phyloP scores from a whole-genome alignment of 2,329 filamentous ascomycete genomes.

The Beauveria sp. region DNA sequence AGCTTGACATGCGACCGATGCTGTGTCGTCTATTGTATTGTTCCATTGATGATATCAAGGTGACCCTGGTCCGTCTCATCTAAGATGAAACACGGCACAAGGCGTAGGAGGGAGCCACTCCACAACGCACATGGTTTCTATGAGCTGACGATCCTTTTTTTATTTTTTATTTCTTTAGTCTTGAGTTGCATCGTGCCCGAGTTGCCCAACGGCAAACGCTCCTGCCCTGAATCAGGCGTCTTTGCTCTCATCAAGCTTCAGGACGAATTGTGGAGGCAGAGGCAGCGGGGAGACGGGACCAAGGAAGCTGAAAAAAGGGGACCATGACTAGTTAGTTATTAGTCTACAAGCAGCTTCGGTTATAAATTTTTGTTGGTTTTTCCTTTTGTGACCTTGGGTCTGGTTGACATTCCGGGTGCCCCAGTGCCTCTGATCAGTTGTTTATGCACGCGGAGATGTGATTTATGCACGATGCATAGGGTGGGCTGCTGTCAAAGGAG shows the following conservation, averaged over 20 bases:
- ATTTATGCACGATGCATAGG: not conserved
- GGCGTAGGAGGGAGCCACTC: not conserved
- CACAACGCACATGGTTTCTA: not conserved
- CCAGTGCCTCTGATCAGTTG: not conserved
- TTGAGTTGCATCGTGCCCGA: not conserved
- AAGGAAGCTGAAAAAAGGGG: not conserved
- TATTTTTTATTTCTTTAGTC: not conserved
- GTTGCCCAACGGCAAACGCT: too few relatives aligned
- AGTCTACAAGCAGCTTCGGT: not conserved
- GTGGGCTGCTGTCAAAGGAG: not conserved
- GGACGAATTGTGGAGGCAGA: too few relatives aligned
- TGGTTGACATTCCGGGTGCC: not conserved
- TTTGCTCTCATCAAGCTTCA: too few relatives aligned
- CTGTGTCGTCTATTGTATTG: not conserved
- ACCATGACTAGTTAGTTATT: not conserved
- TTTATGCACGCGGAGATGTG: not conserved
- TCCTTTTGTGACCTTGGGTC: not conserved
- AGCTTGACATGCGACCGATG: not conserved
- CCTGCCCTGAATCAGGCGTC: too few relatives aligned
- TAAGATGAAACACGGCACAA: conserved; percentile 6
- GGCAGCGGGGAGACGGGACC: not conserved
- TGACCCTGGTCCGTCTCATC: conserved; percentile 7
- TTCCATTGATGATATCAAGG: not conserved
- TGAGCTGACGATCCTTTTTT: not conserved
- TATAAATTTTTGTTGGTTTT: not conserved